Evolutionary conservation across 108 stramenopile genomes (phyloP).

Genomic region (Chaetoceros tenuissimus): DNA sequence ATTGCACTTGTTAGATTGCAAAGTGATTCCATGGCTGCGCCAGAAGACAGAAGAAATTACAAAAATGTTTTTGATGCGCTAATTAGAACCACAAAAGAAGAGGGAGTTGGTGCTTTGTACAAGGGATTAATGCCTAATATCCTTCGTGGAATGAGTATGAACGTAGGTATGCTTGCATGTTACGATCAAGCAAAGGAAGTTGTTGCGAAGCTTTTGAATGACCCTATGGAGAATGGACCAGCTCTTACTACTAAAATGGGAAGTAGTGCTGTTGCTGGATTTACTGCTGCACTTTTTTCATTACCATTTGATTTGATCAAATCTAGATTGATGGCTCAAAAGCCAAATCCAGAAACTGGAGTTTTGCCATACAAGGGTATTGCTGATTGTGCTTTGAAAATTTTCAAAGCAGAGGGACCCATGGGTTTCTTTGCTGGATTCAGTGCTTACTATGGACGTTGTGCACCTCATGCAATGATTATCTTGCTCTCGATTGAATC

Average conservation of each 20-base stretch:
- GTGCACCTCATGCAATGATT: constrained; percentile 99
- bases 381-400: constrained; percentile 75
- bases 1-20: constrained; percentile 96
- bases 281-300: constrained; percentile 90
- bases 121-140: constrained; percentile 93
- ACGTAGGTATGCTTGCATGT: constrained; percentile 98
- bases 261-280: constrained; percentile 78
- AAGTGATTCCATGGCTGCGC: constrained; percentile 90
- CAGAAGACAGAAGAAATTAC: constrained; percentile 87
- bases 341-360: constrained; percentile 73
- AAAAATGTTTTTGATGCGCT: constrained; percentile 97
- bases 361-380: constrained; percentile 89
- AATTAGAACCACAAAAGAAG: constrained; percentile 79
- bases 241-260: constrained; percentile 77
- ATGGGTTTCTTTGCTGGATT: constrained; percentile 93
- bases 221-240: constrained; percentile 79
- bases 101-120: constrained; percentile 92
- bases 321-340: constrained; percentile 89
- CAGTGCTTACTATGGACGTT: constrained; percentile 93
- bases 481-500: constrained; percentile 93
- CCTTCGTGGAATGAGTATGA: constrained; percentile 97
- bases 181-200: constrained; percentile 97
- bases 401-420: constrained; percentile 80
- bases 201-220: constrained; percentile 53
- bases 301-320: constrained; percentile 98